Evolutionary conservation across 2,329 filamentous ascomycete genomes (phyloP).

Genomic region (Xylariaceae sp.): DNA sequence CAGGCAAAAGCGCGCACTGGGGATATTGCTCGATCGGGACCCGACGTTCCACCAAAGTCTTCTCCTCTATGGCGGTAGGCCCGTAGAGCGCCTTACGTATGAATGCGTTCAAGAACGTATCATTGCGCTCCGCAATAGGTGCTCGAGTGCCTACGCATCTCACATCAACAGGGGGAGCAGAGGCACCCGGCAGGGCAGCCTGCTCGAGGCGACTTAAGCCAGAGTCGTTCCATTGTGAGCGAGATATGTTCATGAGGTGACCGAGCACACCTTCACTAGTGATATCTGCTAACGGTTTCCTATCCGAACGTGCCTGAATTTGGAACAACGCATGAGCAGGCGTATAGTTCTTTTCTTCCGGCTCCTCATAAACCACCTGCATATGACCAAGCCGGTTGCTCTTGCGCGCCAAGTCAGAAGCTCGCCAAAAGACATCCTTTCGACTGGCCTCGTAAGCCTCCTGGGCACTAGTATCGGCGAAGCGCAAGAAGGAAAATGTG

Average conservation of each 20-base stretch:
- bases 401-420: constrained; percentile 53
- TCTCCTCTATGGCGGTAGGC: constrained; percentile 59
- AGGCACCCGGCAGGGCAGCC: constrained; percentile 69
- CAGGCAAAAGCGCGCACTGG: constrained; percentile 61
- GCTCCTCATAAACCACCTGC: constrained; percentile 65
- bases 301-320: constrained; percentile 65
- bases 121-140: constrained; percentile 59
- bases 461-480: constrained; percentile 68
- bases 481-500: constrained; percentile 85
- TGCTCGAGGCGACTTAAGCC: constrained; percentile 77
- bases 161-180: constrained; percentile 81
- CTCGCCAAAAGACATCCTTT: constrained; percentile 67
- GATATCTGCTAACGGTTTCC: constrained; percentile 61
- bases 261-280: constrained; percentile 67
- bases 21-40: constrained; percentile 62
- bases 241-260: constrained; percentile 74
- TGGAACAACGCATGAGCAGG: constrained; percentile 77
- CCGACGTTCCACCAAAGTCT: constrained; percentile 67
- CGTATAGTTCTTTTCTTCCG: constrained; percentile 55
- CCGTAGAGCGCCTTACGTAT: constrained; percentile 74
- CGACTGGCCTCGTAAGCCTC: constrained; percentile 69
- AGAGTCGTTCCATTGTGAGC: constrained; percentile 57
- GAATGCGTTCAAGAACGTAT: constrained; percentile 69
- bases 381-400: constrained; percentile 59
- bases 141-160: constrained; percentile 64